These are phyloP conservation scores for Blastocystis sp. DNA, from an alignment of 352 stramenopile genomes.

Conservation along the genomic window DNA sequence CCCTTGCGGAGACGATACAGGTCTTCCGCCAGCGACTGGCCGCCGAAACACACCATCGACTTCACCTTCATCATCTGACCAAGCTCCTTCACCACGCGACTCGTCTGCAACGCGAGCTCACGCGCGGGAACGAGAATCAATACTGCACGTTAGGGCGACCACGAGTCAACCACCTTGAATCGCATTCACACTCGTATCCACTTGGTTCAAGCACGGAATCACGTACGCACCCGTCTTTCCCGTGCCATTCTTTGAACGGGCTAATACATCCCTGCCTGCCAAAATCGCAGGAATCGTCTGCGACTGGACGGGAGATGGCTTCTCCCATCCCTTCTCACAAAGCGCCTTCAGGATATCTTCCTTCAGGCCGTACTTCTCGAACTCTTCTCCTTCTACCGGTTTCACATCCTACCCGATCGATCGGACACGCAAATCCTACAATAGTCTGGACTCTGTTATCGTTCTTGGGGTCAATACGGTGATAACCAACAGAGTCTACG, in stretches of 20 bases:
- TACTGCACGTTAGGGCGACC: slow-evolving; percentile 63
- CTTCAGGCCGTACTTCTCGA: slow-evolving; percentile 99
- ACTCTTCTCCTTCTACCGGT: slow-evolving; percentile 95
- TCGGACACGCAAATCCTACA: background rate
- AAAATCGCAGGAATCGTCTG: slow-evolving; percentile 96
- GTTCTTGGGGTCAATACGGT: slow-evolving; percentile 70
- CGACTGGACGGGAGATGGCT: slow-evolving; percentile 94
- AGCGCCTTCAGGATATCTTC: slow-evolving; percentile 96
- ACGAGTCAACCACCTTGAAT: slow-evolving; percentile 70
- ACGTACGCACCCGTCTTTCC: slow-evolving; percentile 98
- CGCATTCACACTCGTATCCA: slow-evolving; percentile 83
- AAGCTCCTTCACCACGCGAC: slow-evolving; percentile 88
- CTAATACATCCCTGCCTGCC: slow-evolving; percentile 89
- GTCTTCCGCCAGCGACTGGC: slow-evolving; percentile 95
- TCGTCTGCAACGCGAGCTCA: slow-evolving; percentile 95
- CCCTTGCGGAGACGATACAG: slow-evolving; percentile 98
- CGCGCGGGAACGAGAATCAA: slow-evolving; percentile 94
- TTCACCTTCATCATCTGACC: slow-evolving; percentile 88
- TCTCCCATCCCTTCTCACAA: slow-evolving; percentile 98
- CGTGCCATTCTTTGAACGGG: slow-evolving; percentile 95
- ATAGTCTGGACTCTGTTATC: slow-evolving; percentile 78
- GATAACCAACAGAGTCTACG: slow-evolving; percentile 36
- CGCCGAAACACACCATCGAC: slow-evolving; percentile 94
- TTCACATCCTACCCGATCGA: slow-evolving; percentile 79
- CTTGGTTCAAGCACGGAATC: slow-evolving; percentile 97